phyloP scores from a whole-genome alignment of 2,329 filamentous ascomycete species.

The Venturia nashicola region DNA sequence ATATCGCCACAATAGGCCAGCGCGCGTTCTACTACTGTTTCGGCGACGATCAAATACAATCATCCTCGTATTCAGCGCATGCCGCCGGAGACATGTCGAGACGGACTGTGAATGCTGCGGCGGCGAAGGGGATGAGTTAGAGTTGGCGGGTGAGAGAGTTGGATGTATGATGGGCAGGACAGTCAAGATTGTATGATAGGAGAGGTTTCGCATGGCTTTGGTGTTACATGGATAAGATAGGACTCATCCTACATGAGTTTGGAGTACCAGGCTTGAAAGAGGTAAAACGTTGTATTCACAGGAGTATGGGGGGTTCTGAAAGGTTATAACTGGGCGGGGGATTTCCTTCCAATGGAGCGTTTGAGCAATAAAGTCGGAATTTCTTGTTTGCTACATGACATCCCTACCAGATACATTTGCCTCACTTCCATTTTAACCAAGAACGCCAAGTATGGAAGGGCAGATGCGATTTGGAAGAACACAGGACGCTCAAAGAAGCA shows the following conservation, averaged over 20 bases:
- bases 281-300: neutral
- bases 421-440: too few relatives aligned
- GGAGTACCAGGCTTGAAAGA: neutral
- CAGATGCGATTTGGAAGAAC: neutral
- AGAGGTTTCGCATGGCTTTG: neutral
- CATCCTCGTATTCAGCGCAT: neutral
- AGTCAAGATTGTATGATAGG: neutral
- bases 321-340: too few relatives aligned
- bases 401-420: too few relatives aligned
- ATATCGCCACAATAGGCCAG: slow-evolving; percentile 68
- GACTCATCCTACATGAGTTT: neutral
- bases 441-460: neutral
- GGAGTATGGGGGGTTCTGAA: neutral
- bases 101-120: neutral
- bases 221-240: neutral
- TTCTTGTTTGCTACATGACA: too few relatives aligned
- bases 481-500: neutral
- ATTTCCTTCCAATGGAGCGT: too few relatives aligned
- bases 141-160: neutral
- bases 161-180: neutral
- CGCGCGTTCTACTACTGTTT: slow-evolving; percentile 92
- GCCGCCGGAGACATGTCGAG: neutral
- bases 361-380: too few relatives aligned
- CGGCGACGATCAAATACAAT: slow-evolving; percentile 43
- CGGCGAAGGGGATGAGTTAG: neutral